Evolutionary conservation across 306 rosid genomes (phyloP).

Genomic region (Cucurbita maxima): DNA sequence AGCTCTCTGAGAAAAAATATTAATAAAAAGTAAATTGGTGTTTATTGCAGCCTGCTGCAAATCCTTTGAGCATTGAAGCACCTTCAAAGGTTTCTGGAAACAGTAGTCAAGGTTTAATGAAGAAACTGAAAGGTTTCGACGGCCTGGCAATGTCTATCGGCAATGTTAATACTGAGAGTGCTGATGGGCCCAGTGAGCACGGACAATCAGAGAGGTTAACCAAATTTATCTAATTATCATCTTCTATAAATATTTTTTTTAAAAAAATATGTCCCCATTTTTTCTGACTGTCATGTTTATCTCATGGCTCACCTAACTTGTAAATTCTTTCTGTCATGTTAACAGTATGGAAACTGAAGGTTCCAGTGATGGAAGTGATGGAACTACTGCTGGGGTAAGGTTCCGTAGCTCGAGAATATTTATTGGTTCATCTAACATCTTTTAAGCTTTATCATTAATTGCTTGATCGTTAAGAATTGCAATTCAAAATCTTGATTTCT

Average conservation of each 20-base stretch:
- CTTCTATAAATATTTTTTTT: neutral
- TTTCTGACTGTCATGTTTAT: neutral
- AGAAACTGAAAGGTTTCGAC: conserved; percentile 75
- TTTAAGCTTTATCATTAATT: conserved; percentile 4
- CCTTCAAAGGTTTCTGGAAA: conserved; percentile 74
- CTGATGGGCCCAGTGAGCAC: conserved; percentile 46
- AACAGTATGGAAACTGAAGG: conserved; percentile 65
- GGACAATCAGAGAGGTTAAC: conserved; percentile 64
- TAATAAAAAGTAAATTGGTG: neutral
- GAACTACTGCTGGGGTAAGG: conserved; percentile 59
- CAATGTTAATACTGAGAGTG: conserved; percentile 46
- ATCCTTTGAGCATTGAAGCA: conserved; percentile 43
- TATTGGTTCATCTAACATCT: conserved; percentile 1
- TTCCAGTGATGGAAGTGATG: conserved; percentile 78
- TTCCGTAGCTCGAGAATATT: neutral
- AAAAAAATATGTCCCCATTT: neutral
- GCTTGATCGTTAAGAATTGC: neutral
- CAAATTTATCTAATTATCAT: neutral
- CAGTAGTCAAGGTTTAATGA: conserved; percentile 51
- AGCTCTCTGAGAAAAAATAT: neutral
- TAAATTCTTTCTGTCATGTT: conserved; percentile 12
- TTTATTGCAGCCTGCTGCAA: conserved; percentile 36
- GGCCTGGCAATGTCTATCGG: conserved; percentile 93
- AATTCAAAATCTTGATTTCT: neutral
- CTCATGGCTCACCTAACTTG: conserved; percentile 13